Evolutionary conservation across 2,329 filamentous ascomycete species (phyloP), one percentile per base, ranked within the genome.

Genomic region (Colletotrichum sidae): DNA sequence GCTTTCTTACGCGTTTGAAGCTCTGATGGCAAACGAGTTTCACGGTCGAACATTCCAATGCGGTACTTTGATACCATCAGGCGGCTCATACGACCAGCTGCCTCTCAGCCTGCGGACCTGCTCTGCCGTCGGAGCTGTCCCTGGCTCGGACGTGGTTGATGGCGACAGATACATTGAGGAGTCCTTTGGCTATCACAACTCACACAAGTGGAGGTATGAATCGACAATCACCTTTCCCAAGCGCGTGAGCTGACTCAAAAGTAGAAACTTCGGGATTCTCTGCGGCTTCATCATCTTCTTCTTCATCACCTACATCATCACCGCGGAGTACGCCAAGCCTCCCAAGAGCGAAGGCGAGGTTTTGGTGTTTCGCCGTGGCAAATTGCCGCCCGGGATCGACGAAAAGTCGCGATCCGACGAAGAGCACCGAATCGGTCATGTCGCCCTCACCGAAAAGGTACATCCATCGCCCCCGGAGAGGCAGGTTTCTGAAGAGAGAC

Each of bases 1-100:
- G 3, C 85, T 96, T 4, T 88, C 87, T 1, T 96, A 96, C 68
- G 88, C 88, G 0, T 97, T 96, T 72, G 93, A 96, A 75, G 83
- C 88, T 0, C 82, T 96, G 39, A 90, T 95, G 86, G 85, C 92
- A 68, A 96, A 96, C 76, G 94, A 97, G 76, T 97, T 97, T 71
- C 78, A 88, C 69, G 79, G 82, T 60, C 86, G 90, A 8, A 67
- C 86, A 0, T 96, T 90, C 74, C 54, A 55, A 0, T 88, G 86
- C 71, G 77, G 75, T 11, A 38, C 50, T 5, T 84, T 77, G 56
- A 78, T 87, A 2, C 86, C 86, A 0, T 78, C 69, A 54, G 69
- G 67, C 1, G 8, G 33, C 0, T 71, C 71, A 2, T 86, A 85
- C 66, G 73, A 69, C 2, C 72, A 79, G 45, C 75, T 80, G 3